These are phyloP conservation scores for Endoconidiophora polonica DNA, from an alignment of 2,329 filamentous ascomycete genomes.

Conservation along the genomic window DNA sequence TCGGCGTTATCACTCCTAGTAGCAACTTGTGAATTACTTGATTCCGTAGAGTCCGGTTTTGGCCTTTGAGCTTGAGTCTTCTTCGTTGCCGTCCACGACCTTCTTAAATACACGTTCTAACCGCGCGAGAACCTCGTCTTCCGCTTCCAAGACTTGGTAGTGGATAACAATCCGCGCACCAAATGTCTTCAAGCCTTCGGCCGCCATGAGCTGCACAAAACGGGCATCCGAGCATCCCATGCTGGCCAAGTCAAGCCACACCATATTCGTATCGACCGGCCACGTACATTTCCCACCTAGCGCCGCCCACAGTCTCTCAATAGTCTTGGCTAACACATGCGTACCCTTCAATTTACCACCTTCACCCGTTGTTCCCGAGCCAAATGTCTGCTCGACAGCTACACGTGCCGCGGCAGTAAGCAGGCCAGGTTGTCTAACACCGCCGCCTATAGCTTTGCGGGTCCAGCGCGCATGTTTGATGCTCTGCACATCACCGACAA, in stretches of 20 bases:
- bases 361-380: conserved; percentile 20
- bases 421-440: conserved; percentile 55
- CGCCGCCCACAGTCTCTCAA: conserved; percentile 53
- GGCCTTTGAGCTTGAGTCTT: neutral
- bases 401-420: conserved; percentile 55
- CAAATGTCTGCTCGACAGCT: conserved; percentile 39
- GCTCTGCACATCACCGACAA: conserved; percentile 35
- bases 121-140: conserved; percentile 40
- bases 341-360: conserved; percentile 42
- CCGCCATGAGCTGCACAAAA: conserved; percentile 25
- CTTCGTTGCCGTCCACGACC: conserved; percentile 17
- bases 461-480: conserved; percentile 27
- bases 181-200: conserved; percentile 27
- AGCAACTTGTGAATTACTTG: no score
- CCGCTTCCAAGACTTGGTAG: conserved; percentile 45
- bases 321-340: conserved; percentile 44
- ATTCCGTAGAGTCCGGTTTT: no score
- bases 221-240: conserved; percentile 28
- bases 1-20: no score
- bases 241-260: conserved; percentile 60
- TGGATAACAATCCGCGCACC: conserved; percentile 30
- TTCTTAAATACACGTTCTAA: conserved; percentile 38
- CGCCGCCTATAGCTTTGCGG: conserved; percentile 58
- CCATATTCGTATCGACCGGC: conserved; percentile 81
- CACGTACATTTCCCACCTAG: conserved; percentile 52